A percentile compares a stretch with the other conserved stretches of the same genome.
Conservation (phyloP, 495 filamentous ascomycete species). For the Hypoxylon rickii region DNA sequence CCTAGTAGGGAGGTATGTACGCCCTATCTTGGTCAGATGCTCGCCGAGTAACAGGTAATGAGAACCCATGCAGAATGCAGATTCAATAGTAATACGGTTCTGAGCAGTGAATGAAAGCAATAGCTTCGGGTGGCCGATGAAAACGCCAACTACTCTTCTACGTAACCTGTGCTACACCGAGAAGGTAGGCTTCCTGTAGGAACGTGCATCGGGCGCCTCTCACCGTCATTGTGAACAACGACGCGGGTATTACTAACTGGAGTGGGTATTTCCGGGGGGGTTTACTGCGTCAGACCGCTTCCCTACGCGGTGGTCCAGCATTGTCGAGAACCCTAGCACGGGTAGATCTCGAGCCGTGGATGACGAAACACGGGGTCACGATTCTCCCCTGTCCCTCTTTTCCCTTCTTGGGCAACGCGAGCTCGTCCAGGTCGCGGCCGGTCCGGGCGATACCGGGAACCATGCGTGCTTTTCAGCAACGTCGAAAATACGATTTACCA, state of each 20-base stretch:
- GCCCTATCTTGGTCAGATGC: too few species aligned
- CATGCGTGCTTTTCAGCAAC: conserved; percentile 1
- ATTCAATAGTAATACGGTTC: too few species aligned
- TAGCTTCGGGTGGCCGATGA: too few species aligned
- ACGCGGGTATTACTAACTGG: conserved; percentile 29
- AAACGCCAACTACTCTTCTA: too few species aligned
- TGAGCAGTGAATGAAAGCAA: too few species aligned
- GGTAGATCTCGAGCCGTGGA: conserved; percentile 37
- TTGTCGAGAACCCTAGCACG: conserved; percentile 26
- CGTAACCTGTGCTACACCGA: too few species aligned
- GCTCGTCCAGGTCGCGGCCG: not conserved
- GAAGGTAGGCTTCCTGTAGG: too few species aligned
- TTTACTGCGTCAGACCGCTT: conserved; percentile 27
- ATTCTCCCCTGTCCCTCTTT: conserved; percentile 29
- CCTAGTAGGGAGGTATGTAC: too few species aligned
- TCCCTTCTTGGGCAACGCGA: conserved; percentile 7
- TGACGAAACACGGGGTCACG: conserved; percentile 36
- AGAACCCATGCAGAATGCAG: too few species aligned
- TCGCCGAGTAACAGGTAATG: too few species aligned
- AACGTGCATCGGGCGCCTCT: conserved; percentile 11
- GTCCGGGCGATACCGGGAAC: conserved; percentile 1
- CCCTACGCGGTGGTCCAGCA: conserved; percentile 19
- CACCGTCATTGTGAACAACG: conserved; percentile 18
- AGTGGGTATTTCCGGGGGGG: conserved; percentile 16
- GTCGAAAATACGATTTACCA: conserved; percentile 3